Percentiles rank a stretch among this genome's conserved stretches.
Evolutionary conservation across 257 asterid genomes (phyloP).

Genomic region (Striga asiatica): DNA sequence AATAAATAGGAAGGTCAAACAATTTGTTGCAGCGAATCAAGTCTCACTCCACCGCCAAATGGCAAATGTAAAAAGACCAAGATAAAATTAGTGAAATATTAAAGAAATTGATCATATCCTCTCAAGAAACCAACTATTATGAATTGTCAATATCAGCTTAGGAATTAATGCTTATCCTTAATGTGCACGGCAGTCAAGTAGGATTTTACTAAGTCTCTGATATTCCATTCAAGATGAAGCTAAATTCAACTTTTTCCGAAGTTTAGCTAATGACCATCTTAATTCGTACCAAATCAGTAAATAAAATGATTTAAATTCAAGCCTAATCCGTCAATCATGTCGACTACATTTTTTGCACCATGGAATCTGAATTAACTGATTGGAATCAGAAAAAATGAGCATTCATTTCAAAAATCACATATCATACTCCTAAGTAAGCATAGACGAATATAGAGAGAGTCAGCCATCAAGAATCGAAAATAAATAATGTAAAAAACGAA

Average conservation of each 20-base stretch:
- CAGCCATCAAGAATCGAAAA: not conserved
- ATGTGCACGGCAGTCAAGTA: not conserved
- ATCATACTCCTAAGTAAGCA: not conserved
- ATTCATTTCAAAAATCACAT: not conserved
- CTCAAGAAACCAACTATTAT: not conserved
- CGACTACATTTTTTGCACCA: too few relatives aligned
- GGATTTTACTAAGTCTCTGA: not conserved
- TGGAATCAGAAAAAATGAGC: not conserved
- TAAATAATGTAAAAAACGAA: not conserved
- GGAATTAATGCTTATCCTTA: not conserved
- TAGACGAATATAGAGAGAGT: not conserved
- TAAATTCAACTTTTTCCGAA: too few relatives aligned
- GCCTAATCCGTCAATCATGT: not conserved
- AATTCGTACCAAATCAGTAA: too few relatives aligned
- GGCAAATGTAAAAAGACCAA: too few relatives aligned
- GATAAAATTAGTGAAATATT: not conserved
- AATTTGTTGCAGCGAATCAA: not conserved
- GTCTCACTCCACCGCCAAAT: too few relatives aligned
- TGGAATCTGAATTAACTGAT: too few relatives aligned
- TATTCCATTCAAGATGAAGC: not conserved
- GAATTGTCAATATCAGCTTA: too few relatives aligned
- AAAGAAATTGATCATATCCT: not conserved
- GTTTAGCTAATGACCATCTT: too few relatives aligned
- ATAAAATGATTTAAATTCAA: not conserved
- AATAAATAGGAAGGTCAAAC: not conserved